A percentile compares a stretch with the other conserved stretches of the same genome.
Conservation (phyloP, 768 basidiomycete genomes). For the Dioszegia crocea region DNA sequence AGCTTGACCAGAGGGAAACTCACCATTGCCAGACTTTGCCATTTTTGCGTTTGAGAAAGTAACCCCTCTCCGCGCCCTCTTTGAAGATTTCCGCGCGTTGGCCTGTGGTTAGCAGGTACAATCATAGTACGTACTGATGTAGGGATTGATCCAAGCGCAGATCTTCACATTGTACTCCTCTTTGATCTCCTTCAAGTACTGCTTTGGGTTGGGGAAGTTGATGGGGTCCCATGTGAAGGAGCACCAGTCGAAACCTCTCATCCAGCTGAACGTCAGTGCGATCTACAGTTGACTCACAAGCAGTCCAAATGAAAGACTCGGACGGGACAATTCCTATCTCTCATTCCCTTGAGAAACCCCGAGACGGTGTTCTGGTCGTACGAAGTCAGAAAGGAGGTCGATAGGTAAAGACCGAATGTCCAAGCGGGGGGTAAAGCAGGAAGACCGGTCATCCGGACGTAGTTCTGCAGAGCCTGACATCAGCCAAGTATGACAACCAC, state of each 20-base stretch:
- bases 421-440: slow-evolving; percentile 61
- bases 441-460: slow-evolving; percentile 25
- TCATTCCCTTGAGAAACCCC: slow-evolving; percentile 68
- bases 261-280: slow-evolving; percentile 29
- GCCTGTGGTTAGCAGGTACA: not conserved
- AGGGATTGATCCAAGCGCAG: slow-evolving; percentile 68
- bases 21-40: slow-evolving; percentile 54
- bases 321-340: slow-evolving; percentile 51
- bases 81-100: slow-evolving; percentile 57
- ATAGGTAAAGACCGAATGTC: slow-evolving; percentile 74
- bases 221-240: slow-evolving; percentile 70
- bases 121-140: slow-evolving; percentile 58
- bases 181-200: slow-evolving; percentile 56
- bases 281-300: slow-evolving; percentile 38
- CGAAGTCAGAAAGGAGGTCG: slow-evolving; percentile 70
- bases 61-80: slow-evolving; percentile 64
- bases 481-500: slow-evolving; percentile 28
- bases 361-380: slow-evolving; percentile 64
- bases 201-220: slow-evolving; percentile 65
- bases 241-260: slow-evolving; percentile 44
- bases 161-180: slow-evolving; percentile 62
- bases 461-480: slow-evolving; percentile 26
- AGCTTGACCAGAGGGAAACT: not conserved
- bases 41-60: slow-evolving; percentile 65
- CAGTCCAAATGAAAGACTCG: slow-evolving; percentile 71